Conservation (phyloP, 768 basidiomycete species). For the Macrolepiota albuminosa region DNA sequence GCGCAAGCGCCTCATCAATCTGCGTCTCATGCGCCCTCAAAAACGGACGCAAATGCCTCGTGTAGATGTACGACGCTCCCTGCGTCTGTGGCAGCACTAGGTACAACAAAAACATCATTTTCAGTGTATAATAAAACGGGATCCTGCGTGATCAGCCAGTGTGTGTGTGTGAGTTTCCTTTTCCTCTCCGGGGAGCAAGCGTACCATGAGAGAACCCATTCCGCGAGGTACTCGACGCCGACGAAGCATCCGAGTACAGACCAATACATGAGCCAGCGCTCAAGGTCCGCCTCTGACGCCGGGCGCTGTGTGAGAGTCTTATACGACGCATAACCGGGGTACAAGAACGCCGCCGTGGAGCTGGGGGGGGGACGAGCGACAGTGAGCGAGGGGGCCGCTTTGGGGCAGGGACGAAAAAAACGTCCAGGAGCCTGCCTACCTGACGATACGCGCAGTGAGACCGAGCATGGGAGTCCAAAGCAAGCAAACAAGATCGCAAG, state of each 20-base stretch:
- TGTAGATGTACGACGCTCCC: constrained; percentile 85
- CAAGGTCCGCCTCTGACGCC: constrained; percentile 77
- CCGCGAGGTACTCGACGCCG: constrained; percentile 76
- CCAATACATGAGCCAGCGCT: constrained; percentile 98
- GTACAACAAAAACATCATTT: constrained; percentile 83
- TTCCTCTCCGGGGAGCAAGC: constrained; percentile 15
- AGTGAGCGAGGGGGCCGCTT: too few relatives aligned
- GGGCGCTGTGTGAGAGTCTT: constrained; percentile 88
- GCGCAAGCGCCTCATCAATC: constrained; percentile 78
- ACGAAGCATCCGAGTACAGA: constrained; percentile 82
- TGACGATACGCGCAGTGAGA: constrained; percentile 43
- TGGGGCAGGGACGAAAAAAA: too few relatives aligned
- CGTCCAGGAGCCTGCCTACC: constrained; percentile 21
- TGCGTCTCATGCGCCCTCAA: constrained; percentile 77
- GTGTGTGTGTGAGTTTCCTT: not conserved
- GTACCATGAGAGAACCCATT: constrained; percentile 86
- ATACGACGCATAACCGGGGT: constrained; percentile 95
- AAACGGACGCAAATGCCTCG: constrained; percentile 73
- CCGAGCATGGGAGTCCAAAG: constrained; percentile 20
- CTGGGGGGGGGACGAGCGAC: constrained; percentile 18
- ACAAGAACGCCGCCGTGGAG: constrained; percentile 75
- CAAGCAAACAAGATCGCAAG: too few relatives aligned
- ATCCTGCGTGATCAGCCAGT: constrained; percentile 46
- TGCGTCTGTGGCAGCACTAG: constrained; percentile 87
- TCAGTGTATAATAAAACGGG: constrained; percentile 82